Conservation (phyloP, 352 stramenopile genomes). For the Phytopythium chamaehyphon region DNA sequence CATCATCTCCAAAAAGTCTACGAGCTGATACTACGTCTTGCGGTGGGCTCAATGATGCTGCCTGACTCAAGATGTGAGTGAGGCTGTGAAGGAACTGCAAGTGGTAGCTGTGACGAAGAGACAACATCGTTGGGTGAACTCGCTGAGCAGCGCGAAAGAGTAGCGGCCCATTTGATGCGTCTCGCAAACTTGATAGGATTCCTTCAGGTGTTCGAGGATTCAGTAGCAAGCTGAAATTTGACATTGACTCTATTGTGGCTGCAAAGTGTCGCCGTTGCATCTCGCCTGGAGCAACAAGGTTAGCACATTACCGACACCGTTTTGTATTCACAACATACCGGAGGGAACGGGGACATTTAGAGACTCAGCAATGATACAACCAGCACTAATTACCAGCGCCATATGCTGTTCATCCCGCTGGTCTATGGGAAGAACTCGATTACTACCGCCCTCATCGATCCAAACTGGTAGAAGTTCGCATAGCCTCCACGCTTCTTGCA, state of each 20-base stretch:
- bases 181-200: conserved; percentile 15
- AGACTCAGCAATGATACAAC: conserved; percentile 28
- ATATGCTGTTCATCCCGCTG: conserved; percentile 10
- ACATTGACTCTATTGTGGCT: conserved; percentile 5
- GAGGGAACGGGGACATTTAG: conserved; percentile 15
- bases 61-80: conserved; percentile 16
- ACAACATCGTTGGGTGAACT: conserved; percentile 4
- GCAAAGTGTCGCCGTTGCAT: neutral
- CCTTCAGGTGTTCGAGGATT: conserved; percentile 9
- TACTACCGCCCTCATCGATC: neutral
- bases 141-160: conserved; percentile 13
- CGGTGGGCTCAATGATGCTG: conserved; percentile 5
- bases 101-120: conserved; percentile 14
- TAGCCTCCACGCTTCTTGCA: conserved; percentile 16
- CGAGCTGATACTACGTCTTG: conserved; percentile 17
- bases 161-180: neutral
- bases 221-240: conserved; percentile 18
- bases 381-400: conserved; percentile 21
- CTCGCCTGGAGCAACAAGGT: too few species aligned
- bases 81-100: conserved; percentile 28
- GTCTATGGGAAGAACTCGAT: conserved; percentile 16
- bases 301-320: conserved; percentile 1
- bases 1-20: conserved; percentile 7
- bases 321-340: conserved; percentile 9
- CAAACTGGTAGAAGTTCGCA: conserved; percentile 14